These are phyloP conservation scores for Apiospora kogelbergensis DNA, from an alignment of 2,329 filamentous ascomycete genomes.

Conservation along the genomic window DNA sequence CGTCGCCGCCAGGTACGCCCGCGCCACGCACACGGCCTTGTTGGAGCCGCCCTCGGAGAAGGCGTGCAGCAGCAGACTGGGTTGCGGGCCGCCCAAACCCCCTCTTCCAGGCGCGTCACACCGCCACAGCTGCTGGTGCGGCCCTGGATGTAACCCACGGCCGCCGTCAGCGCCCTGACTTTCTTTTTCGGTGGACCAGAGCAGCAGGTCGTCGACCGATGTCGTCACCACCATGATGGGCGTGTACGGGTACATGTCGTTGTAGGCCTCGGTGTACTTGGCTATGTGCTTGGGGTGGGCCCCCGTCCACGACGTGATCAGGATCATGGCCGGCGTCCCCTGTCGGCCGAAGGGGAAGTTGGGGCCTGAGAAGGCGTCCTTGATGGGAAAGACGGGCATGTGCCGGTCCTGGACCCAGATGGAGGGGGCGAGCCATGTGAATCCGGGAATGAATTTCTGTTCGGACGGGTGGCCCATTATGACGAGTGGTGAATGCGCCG, in stretches of 20 bases:
- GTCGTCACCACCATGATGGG: constrained; percentile 42
- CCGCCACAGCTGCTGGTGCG: constrained; percentile 1
- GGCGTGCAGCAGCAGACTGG: constrained; percentile 39
- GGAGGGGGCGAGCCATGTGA: constrained; percentile 35
- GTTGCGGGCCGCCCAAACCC: background rate
- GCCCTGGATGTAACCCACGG: constrained; percentile 10
- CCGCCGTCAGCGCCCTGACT: background rate
- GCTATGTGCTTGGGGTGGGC: constrained; percentile 40
- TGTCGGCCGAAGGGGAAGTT: background rate
- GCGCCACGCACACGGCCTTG: constrained; percentile 37
- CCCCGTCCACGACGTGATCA: constrained; percentile 48
- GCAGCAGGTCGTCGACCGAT: constrained; percentile 33
- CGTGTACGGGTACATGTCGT: constrained; percentile 39
- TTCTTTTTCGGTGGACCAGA: constrained; percentile 16
- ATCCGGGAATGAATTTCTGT: constrained; percentile 36
- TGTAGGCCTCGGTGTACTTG: constrained; percentile 48
- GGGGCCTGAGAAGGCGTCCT: background rate
- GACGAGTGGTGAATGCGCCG: background rate
- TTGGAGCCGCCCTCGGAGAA: constrained; percentile 51
- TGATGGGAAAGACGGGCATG: background rate
- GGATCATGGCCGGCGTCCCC: constrained; percentile 29
- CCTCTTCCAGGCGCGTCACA: background rate
- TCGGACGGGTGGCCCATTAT: background rate
- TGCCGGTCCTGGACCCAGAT: constrained; percentile 27
- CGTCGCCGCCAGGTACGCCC: constrained; percentile 33